Evolutionary conservation across 73 alveolate species (phyloP).

Genomic region (Paramecium octaurelia): DNA sequence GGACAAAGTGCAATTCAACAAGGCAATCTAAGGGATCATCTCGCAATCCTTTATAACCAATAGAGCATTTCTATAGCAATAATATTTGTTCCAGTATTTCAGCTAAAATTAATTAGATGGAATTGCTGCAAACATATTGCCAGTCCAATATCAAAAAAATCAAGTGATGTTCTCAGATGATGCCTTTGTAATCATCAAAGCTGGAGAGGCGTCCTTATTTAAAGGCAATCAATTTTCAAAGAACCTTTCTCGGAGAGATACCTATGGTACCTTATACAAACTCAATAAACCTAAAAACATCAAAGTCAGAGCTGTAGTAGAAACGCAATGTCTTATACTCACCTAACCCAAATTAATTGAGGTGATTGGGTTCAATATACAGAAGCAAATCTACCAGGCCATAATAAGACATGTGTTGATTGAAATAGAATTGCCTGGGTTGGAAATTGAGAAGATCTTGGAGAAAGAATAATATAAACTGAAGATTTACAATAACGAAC

Average conservation of each 20-base stretch:
- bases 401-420: neutral
- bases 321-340: neutral
- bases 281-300: neutral
- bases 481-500: neutral
- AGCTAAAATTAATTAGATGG: neutral
- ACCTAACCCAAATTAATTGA: neutral
- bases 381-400: neutral
- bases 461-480: neutral
- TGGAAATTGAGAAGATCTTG: neutral
- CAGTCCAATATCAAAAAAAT: neutral
- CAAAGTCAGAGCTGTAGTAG: neutral
- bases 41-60: neutral
- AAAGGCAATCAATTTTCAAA: neutral
- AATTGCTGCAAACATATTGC: neutral
- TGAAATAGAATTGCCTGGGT: neutral
- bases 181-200: neutral
- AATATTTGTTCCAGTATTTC: neutral
- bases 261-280: neutral
- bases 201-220: neutral
- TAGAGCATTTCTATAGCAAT: neutral
- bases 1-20: neutral
- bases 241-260: neutral
- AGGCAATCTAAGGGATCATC: neutral
- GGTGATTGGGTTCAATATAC: neutral
- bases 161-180: conserved; percentile 8